Evolutionary conservation across 371 early-diverging fungal genomes (phyloP).

Genomic region (Haplosporangium sp.): DNA sequence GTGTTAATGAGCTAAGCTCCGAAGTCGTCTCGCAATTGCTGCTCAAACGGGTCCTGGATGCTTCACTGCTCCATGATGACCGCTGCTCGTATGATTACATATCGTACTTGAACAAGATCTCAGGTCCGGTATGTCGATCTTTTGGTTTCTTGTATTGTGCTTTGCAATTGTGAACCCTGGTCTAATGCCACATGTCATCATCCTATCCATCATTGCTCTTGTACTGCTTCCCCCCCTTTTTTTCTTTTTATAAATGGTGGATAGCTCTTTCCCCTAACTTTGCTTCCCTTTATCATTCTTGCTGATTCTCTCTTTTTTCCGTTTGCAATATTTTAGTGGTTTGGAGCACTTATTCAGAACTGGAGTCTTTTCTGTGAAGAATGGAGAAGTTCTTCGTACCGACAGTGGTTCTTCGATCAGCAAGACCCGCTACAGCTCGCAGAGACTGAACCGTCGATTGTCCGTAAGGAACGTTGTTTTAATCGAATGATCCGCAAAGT

Average conservation of each 20-base stretch:
- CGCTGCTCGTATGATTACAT: slow-evolving; percentile 44
- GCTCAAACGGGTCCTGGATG: slow-evolving; percentile 30
- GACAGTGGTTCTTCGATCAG: background rate
- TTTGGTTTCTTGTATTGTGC: background rate
- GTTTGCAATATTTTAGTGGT: slow-evolving; percentile 24
- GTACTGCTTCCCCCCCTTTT: background rate
- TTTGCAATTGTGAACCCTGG: background rate
- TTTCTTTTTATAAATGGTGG: background rate
- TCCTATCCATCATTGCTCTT: background rate
- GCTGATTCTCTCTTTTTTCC: background rate
- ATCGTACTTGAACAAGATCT: slow-evolving; percentile 46
- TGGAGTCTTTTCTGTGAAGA: slow-evolving; percentile 32
- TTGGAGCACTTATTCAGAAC: slow-evolving; percentile 33
- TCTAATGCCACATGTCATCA: no score
- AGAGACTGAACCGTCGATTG: slow-evolving; percentile 16
- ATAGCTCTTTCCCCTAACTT: background rate
- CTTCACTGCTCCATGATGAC: slow-evolving; percentile 27
- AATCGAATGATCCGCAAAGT: slow-evolving; percentile 44
- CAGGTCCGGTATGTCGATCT: slow-evolving; percentile 33
- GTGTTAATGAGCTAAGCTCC: slow-evolving; percentile 1
- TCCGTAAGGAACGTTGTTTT: slow-evolving; percentile 38
- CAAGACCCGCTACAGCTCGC: no score
- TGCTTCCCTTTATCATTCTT: background rate
- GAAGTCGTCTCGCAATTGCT: slow-evolving; percentile 15
- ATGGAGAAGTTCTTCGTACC: slow-evolving; percentile 26